Conservation (phyloP, 768 basidiomycete species). For the Calocybe gangraenosa region DNA sequence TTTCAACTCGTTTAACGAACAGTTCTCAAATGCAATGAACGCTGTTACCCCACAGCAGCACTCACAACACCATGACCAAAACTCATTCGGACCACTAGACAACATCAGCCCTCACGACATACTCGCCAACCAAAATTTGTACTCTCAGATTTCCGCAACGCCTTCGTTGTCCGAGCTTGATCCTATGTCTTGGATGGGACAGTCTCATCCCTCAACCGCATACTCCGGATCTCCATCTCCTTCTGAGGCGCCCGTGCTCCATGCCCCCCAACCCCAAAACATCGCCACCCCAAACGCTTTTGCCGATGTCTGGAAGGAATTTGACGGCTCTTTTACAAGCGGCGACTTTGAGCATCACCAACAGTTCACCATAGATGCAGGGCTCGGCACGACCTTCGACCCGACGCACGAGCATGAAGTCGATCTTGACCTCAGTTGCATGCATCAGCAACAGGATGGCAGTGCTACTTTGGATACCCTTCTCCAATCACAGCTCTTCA, state of each 20-base stretch:
- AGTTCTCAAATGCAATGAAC: slow-evolving; percentile 10
- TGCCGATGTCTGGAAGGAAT: slow-evolving; percentile 17
- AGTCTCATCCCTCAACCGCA: slow-evolving; percentile 30
- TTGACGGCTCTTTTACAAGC: slow-evolving; percentile 5
- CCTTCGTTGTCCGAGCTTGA: slow-evolving; percentile 16
- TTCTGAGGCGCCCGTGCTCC: no score
- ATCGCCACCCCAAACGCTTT: slow-evolving; percentile 11
- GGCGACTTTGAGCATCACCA: neutral
- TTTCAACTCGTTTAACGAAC: slow-evolving; percentile 1
- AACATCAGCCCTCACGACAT: slow-evolving; percentile 18
- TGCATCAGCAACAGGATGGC: neutral
- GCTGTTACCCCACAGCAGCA: slow-evolving; percentile 8
- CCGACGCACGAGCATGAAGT: slow-evolving; percentile 3
- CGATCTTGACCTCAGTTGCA: neutral
- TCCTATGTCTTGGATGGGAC: slow-evolving; percentile 13
- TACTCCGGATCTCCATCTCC: slow-evolving; percentile 43
- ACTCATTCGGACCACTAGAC: slow-evolving; percentile 23
- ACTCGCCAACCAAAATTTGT: slow-evolving; percentile 5
- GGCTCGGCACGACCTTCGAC: neutral
- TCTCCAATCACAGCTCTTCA: slow-evolving; percentile 8
- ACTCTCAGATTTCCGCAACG: slow-evolving; percentile 11
- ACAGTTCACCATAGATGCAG: slow-evolving; percentile 2
- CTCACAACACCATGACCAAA: slow-evolving; percentile 7
- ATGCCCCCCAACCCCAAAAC: slow-evolving; percentile 7
- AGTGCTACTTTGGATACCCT: slow-evolving; percentile 9